Conservation (phyloP, 2,329 filamentous ascomycete species). For the Ophiostoma perfectum region DNA sequence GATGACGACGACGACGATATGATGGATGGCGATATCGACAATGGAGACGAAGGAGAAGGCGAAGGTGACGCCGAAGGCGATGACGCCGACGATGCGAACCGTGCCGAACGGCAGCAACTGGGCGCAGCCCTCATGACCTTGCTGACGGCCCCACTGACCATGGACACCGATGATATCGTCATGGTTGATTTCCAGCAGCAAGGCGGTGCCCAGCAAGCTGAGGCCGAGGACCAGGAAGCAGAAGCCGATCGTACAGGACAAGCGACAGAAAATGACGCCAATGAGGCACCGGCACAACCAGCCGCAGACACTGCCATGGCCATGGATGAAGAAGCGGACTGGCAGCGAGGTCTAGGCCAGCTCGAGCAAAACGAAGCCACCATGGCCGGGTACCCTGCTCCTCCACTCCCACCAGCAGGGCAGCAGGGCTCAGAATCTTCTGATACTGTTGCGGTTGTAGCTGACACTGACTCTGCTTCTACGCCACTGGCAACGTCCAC, state of each 20-base stretch:
- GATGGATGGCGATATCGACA: conserved; percentile 31
- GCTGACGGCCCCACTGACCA: neutral
- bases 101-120: too few relatives aligned
- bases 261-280: neutral
- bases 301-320: conserved; percentile 50
- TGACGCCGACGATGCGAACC: neutral
- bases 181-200: conserved; percentile 48
- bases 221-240: conserved; percentile 40
- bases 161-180: conserved; percentile 46
- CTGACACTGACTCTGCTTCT: neutral
- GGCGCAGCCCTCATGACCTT: neutral
- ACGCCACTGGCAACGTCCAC: neutral
- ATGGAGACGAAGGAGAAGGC: conserved; percentile 30
- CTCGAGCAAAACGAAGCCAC: conserved; percentile 73
- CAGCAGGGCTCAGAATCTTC: conserved; percentile 24
- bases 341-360: conserved; percentile 45
- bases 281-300: neutral
- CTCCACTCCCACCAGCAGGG: conserved; percentile 58
- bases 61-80: conserved; percentile 29
- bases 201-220: conserved; percentile 23
- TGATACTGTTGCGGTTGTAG: neutral
- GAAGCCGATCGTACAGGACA: neutral
- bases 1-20: conserved; percentile 20
- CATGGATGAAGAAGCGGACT: conserved; percentile 50
- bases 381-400: conserved; percentile 66